phyloP scores from a whole-genome alignment of 805 yeast genomes.

The Lipomyces oligophaga region DNA sequence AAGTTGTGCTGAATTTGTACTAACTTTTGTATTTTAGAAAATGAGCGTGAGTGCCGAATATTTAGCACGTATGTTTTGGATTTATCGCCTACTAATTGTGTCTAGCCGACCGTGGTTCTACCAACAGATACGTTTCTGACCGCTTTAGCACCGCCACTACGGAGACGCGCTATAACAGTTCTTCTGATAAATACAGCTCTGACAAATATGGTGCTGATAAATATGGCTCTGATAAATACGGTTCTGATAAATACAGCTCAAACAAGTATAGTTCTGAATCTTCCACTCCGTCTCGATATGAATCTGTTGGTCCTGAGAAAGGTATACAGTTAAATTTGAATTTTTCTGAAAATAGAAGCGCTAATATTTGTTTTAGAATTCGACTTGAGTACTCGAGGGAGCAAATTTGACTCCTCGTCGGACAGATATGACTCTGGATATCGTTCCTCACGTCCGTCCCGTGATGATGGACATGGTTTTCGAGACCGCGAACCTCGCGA shows the following conservation, averaged over 20 bases:
- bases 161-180: constrained; percentile 9
- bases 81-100: constrained; percentile 1
- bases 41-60: neutral
- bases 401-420: constrained; percentile 16
- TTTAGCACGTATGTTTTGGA: neutral
- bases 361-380: constrained; percentile 10
- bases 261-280: neutral
- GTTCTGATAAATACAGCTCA: neutral
- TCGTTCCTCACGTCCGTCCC: too few species aligned
- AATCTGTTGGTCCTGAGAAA: too few species aligned
- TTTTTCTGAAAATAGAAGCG: neutral
- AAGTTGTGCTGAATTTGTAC: neutral
- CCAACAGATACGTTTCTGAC: constrained; percentile 10
- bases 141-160: constrained; percentile 4
- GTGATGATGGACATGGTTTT: constrained; percentile 6
- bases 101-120: constrained; percentile 2
- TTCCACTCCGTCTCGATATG: too few species aligned
- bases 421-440: neutral
- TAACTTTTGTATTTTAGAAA: neutral
- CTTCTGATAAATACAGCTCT: constrained; percentile 5
- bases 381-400: constrained; percentile 17
- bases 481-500: constrained; percentile 13
- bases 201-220: constrained; percentile 18
- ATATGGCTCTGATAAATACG: constrained; percentile 10
- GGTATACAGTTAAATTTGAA: neutral